These are phyloP conservation scores for Ustilago lituana DNA, from an alignment of 1,284 basidiomycete species.

Conservation along the genomic window DNA sequence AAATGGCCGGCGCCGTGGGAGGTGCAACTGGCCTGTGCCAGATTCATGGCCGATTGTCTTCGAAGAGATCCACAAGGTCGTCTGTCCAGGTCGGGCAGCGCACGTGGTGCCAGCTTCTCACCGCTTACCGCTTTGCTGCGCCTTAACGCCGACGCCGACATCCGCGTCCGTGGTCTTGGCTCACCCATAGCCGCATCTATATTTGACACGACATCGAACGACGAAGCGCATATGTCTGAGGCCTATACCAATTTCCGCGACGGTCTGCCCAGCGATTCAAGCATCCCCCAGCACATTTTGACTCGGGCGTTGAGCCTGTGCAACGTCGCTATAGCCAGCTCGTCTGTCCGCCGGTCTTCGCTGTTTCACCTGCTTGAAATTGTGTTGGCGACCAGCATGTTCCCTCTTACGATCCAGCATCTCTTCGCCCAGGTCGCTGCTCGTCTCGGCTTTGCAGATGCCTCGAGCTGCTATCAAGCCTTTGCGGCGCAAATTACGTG, in stretches of 20 bases:
- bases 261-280: constrained; percentile 30
- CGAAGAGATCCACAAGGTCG: constrained; percentile 8
- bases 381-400: constrained; percentile 61
- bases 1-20: constrained; percentile 39
- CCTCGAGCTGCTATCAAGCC: constrained; percentile 78
- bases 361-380: constrained; percentile 88
- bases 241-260: constrained; percentile 44
- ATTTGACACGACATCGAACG: constrained; percentile 61
- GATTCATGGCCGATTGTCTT: constrained; percentile 72
- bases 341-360: constrained; percentile 81
- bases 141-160: constrained; percentile 75
- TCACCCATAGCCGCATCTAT: constrained; percentile 75
- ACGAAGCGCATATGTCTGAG: constrained; percentile 14
- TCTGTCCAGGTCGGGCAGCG: constrained; percentile 13
- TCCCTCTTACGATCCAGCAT: constrained; percentile 74
- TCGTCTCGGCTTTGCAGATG: constrained; percentile 76
- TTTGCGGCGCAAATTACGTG: constrained; percentile 78
- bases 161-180: constrained; percentile 83
- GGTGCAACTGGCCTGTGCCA: constrained; percentile 70
- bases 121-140: constrained; percentile 18
- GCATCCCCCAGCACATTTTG: constrained; percentile 79
- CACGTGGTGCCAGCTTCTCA: constrained; percentile 5
- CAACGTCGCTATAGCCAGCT: constrained; percentile 84
- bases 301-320: constrained; percentile 81
- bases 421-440: constrained; percentile 75